Conservation (phyloP, 73 alveolate species). For the Paramecium bursaria region DNA sequence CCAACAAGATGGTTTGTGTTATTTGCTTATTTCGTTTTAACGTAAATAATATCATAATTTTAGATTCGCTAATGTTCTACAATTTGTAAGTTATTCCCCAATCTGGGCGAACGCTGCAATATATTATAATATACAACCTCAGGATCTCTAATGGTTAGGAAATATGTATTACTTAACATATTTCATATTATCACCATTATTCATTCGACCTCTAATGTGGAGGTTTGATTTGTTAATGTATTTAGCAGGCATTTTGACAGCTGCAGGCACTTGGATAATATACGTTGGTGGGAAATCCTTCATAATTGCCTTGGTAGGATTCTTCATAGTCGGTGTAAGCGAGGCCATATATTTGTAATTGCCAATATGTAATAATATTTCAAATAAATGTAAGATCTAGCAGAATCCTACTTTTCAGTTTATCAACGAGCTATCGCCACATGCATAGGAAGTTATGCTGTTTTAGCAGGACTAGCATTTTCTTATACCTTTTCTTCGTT, state of each 20-base stretch:
- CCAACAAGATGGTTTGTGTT: constrained; percentile 30
- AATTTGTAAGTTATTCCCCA: constrained; percentile 28
- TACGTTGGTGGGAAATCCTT: neutral
- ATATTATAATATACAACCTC: neutral
- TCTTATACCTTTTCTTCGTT: constrained; percentile 10
- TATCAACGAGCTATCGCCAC: too few relatives aligned
- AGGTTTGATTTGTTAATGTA: constrained; percentile 5
- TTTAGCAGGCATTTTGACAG: neutral
- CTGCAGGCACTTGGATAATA: constrained; percentile 17
- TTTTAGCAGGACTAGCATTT: constrained; percentile 48
- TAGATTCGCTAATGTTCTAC: constrained; percentile 17
- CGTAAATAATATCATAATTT: too few relatives aligned
- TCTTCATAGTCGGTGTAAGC: constrained; percentile 10
- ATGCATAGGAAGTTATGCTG: too few relatives aligned
- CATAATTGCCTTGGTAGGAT: constrained; percentile 7
- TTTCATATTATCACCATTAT: neutral
- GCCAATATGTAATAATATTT: too few relatives aligned
- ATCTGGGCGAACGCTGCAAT: neutral
- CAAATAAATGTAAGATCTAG: too few relatives aligned
- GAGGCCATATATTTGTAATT: too few relatives aligned
- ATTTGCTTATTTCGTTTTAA: constrained; percentile 24
- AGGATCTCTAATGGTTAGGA: constrained; percentile 11
- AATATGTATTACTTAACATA: constrained; percentile 12
- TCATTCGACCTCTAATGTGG: constrained; percentile 2
- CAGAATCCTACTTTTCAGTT: too few relatives aligned